A percentile compares a stretch with the other conserved stretches of the same genome.
phyloP scores from a whole-genome alignment of 2,329 filamentous ascomycete genomes.

The Acarospora socialis region DNA sequence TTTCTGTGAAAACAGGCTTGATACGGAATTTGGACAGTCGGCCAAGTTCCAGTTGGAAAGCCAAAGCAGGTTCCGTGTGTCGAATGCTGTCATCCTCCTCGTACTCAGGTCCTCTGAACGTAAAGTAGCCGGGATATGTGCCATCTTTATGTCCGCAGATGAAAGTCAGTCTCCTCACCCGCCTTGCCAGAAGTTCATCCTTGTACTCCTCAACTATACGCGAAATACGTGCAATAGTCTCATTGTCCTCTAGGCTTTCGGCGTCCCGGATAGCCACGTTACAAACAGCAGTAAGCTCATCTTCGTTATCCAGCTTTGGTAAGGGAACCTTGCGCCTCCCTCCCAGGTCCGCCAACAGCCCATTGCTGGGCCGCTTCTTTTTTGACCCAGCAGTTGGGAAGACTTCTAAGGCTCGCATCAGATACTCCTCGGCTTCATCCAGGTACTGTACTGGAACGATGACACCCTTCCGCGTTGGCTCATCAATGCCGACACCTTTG shows the following conservation, averaged over 20 bases:
- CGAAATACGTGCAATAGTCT: constrained; percentile 62
- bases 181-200: constrained; percentile 65
- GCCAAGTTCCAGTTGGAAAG: constrained; percentile 94
- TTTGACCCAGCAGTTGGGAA: constrained; percentile 48
- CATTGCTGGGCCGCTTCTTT: constrained; percentile 42
- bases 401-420: constrained; percentile 70
- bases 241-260: constrained; percentile 68
- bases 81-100: constrained; percentile 89
- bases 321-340: constrained; percentile 5
- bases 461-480: constrained; percentile 79
- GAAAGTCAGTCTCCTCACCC: constrained; percentile 83
- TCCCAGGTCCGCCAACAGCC: constrained; percentile 53
- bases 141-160: constrained; percentile 92
- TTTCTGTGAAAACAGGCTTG: constrained; percentile 96
- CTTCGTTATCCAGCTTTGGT: constrained; percentile 41
- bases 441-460: constrained; percentile 88
- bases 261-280: constrained; percentile 85
- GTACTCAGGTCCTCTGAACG: constrained; percentile 86
- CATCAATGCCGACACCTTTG: constrained; percentile 47
- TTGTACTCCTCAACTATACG: constrained; percentile 67
- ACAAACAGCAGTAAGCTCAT: constrained; percentile 79
- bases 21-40: constrained; percentile 95
- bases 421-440: constrained; percentile 80
- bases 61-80: constrained; percentile 88
- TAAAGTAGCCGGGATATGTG: constrained; percentile 93